These are phyloP conservation scores for Kwoniella shivajii DNA, from an alignment of 1,284 basidiomycete genomes.

Conservation along the genomic window DNA sequence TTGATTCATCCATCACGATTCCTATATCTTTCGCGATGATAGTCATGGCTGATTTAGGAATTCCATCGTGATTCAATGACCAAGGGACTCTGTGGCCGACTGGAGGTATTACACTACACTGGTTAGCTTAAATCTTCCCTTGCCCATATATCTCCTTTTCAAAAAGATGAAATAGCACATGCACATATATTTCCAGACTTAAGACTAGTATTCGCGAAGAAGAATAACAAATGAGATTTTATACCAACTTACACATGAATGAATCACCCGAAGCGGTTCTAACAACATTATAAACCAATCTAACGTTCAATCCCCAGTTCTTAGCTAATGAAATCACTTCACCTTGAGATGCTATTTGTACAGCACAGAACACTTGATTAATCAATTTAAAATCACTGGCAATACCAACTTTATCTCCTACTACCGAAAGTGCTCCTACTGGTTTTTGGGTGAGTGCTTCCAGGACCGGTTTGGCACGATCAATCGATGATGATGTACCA, in stretches of 20 bases:
- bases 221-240: background rate
- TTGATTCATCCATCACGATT: conserved; percentile 48
- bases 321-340: conserved; percentile 51
- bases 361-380: conserved; percentile 47
- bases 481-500: conserved; percentile 32
- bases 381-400: conserved; percentile 50
- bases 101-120: conserved; percentile 11
- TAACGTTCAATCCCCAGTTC: conserved; percentile 45
- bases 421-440: conserved; percentile 36
- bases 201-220: too few species aligned
- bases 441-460: conserved; percentile 36
- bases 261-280: conserved; percentile 40
- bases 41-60: conserved; percentile 47
- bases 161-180: too few species aligned
- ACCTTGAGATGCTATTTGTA: conserved; percentile 36
- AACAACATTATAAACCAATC: conserved; percentile 45
- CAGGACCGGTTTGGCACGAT: conserved; percentile 37
- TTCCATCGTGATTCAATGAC: conserved; percentile 38
- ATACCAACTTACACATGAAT: conserved; percentile 50
- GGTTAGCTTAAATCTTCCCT: background rate
- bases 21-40: conserved; percentile 48
- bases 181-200: too few species aligned
- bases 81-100: conserved; percentile 45
- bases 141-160: too few species aligned
- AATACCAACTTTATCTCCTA: conserved; percentile 33